Conservation (phyloP, 1,284 basidiomycete genomes). For the Ganoderma multipileum region DNA sequence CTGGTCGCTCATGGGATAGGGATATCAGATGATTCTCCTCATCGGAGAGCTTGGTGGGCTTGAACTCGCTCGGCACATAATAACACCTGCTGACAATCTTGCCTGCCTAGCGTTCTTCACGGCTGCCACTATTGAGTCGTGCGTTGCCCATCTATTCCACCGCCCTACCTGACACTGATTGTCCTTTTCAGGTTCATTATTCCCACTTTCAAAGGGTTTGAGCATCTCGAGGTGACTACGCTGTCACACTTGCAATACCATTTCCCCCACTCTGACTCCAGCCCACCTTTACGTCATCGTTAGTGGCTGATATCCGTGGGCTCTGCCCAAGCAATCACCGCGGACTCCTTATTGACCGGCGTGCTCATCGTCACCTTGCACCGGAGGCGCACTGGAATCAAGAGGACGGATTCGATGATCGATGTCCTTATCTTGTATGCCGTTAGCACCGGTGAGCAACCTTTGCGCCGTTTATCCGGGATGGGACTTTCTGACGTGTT, state of each 20-base stretch:
- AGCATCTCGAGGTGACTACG: conserved; percentile 7
- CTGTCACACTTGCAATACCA: too few relatives aligned
- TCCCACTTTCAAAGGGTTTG: conserved; percentile 15
- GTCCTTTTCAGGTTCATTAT: conserved; percentile 6
- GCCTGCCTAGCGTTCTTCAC: conserved; percentile 3
- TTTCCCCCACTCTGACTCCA: neutral
- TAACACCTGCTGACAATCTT: neutral
- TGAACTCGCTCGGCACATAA: neutral
- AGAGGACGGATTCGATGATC: conserved; percentile 19
- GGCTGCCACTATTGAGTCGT: conserved; percentile 18
- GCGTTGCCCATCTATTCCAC: neutral
- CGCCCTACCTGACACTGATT: neutral
- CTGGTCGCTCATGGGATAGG: too few relatives aligned
- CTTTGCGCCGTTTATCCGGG: neutral
- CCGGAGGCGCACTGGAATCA: conserved; percentile 14
- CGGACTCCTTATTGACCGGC: conserved; percentile 13
- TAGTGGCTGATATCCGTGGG: conserved; percentile 19
- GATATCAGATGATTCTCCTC: conserved; percentile 7
- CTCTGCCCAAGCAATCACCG: conserved; percentile 11
- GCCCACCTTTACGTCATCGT: neutral
- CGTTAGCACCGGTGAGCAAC: conserved; percentile 11
- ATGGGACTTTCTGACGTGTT: neutral
- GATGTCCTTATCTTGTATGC: conserved; percentile 17
- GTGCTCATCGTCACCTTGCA: conserved; percentile 14
- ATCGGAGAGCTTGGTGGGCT: conserved; percentile 12